These are phyloP conservation scores for Friedmanniomyces simplex DNA, from an alignment of 495 filamentous ascomycete species.

Conservation along the genomic window DNA sequence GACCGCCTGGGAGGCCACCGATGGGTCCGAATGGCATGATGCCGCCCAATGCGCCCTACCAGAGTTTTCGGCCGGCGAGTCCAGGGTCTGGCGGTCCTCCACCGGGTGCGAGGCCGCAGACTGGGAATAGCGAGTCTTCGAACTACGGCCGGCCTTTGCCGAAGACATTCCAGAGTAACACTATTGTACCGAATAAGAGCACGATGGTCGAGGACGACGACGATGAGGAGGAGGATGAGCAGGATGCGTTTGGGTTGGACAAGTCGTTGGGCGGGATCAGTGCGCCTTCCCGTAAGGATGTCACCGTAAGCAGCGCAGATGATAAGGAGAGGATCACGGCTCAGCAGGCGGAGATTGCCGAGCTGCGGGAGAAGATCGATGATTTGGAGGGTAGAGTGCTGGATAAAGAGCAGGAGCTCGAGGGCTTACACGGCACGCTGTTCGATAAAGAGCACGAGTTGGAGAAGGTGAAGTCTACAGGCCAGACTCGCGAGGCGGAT, in stretches of 20 bases:
- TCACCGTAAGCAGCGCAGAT: not conserved
- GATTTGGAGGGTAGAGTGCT: conserved; percentile 53
- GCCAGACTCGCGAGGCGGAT: conserved; percentile 21
- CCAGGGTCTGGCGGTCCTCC: conserved; percentile 11
- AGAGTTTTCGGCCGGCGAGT: conserved; percentile 3
- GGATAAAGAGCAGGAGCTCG: conserved; percentile 48
- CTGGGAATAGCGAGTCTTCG: conserved; percentile 1
- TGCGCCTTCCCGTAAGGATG: not conserved
- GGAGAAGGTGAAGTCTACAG: conserved; percentile 32
- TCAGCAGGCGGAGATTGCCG: conserved; percentile 57
- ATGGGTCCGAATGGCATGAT: conserved; percentile 22
- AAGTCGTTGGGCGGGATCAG: conserved; percentile 21
- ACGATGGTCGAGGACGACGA: conserved; percentile 98
- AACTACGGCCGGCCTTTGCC: conserved; percentile 55
- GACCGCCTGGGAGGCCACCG: conserved; percentile 8
- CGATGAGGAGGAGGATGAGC: conserved; percentile 55
- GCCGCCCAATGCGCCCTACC: conserved; percentile 8
- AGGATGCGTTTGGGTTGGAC: conserved; percentile 54
- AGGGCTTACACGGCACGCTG: conserved; percentile 38
- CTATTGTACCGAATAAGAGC: conserved; percentile 93
- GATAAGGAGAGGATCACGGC: conserved; percentile 16
- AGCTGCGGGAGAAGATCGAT: conserved; percentile 63
- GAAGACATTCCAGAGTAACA: conserved; percentile 91
- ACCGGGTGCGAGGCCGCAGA: conserved; percentile 25
- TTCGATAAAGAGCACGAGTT: conserved; percentile 50